Base-by-base conservation (phyloP, 257 asterid genomes). In the Solanum etuberosum region DNA sequence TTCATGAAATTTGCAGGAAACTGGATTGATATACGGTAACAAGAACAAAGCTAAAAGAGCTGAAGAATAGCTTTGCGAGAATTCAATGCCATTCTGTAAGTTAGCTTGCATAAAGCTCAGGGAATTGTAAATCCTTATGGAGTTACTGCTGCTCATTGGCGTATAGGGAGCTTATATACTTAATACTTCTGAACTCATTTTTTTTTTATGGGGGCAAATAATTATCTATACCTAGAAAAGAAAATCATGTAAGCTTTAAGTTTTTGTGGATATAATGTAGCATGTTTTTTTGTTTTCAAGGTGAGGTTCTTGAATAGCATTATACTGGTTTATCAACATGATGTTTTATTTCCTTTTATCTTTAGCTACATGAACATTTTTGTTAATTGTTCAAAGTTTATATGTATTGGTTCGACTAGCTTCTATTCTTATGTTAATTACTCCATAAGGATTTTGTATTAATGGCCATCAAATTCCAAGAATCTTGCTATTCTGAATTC, bases 11-110 rank as follows among this genome's bases (percentile, higher is more conserved):
- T 72, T 83, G 91, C 94, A 95, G 98, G 98, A 91, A 84, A 95
- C 95, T 46, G 98, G 98, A 85, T 89, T 96, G 95, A 86, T 94
- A 48, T 92, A 95, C 34, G 99, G 97, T 87, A 93, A 91, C 77
- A 95, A 94, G 90, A 93, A 89, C 83, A 42, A 88, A 87, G 86
- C 21, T 86, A 89, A 91, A 40, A 88, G 70, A 76, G 67, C 94
- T 86, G 92, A 89, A 87, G 88, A 88, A 86, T 93, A 90, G 91
- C 57, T 25, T 46, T 70, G 82, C 59, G 51, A 86, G 63, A 38
- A 67, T 77, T 29, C 31, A n/a, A 31, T 46, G 83, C 76, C 67
- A 7, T 34, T 38, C 78, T 81, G 86, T 88, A 85, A 85, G 94
- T 94, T 88, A 89, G 91, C 90, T 90, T 89, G 37, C 63, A 77